phyloP scores from a whole-genome alignment of 176 grass and related monocot species.

The Aegilops speltoides region DNA sequence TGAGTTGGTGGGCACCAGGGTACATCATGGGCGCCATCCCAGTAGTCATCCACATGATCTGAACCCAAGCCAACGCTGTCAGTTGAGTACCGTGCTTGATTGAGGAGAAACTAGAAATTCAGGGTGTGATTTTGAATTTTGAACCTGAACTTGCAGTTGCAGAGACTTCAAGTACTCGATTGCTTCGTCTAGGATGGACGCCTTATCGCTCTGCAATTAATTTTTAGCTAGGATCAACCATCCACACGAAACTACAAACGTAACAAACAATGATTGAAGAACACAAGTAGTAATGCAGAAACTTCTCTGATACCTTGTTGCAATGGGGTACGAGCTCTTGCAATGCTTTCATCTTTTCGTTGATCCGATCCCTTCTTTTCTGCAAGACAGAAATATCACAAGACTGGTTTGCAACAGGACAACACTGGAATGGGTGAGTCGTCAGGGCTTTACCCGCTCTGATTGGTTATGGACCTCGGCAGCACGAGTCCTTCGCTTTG shows the following conservation, averaged over 20 bases:
- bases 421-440: neutral
- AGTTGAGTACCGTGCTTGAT: neutral
- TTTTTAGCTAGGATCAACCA: neutral
- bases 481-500: slow-evolving; percentile 70
- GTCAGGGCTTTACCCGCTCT: slow-evolving; percentile 60
- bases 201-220: slow-evolving; percentile 74
- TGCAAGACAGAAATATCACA: slow-evolving; percentile 19
- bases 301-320: slow-evolving; percentile 40
- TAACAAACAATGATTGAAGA: neutral
- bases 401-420: neutral
- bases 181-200: slow-evolving; percentile 82
- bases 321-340: slow-evolving; percentile 93
- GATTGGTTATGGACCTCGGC: slow-evolving; percentile 91
- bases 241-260: neutral
- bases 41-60: slow-evolving; percentile 93
- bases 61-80: neutral
- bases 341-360: slow-evolving; percentile 88
- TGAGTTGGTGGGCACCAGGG: slow-evolving; percentile 56
- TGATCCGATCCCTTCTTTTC: slow-evolving; percentile 93
- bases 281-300: neutral
- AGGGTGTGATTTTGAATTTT: neutral
- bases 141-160: slow-evolving; percentile 94
- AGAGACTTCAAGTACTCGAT: slow-evolving; percentile 96
- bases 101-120: neutral
- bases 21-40: slow-evolving; percentile 77